Base-by-base conservation (phyloP, 2,329 filamentous ascomycete genomes). In the Aspergillus costaricaensis region DNA sequence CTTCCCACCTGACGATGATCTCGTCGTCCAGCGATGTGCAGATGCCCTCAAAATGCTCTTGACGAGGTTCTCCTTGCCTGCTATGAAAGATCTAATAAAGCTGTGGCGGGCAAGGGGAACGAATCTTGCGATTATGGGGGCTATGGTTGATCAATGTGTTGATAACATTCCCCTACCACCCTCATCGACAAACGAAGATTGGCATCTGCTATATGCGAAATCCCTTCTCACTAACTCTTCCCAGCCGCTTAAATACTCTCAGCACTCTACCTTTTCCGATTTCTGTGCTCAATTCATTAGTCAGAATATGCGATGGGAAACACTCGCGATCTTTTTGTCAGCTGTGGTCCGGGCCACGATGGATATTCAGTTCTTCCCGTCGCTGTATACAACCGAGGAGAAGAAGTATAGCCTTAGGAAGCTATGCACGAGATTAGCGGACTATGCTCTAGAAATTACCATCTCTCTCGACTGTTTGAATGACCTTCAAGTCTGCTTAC, bases 401-500 rank as follows among this genome's bases (percentile, higher is more conserved):
- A 62, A 67, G 5, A 68, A 71, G 30, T 70, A 70, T 49, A 67
- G 39, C 15, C 63, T 74, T 19, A 63, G 67, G 41, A 67, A 66
- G 44, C 55, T 72, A 5, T 62, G 67, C 14, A 70, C 67, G 3
- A 68, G 71, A 39, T 62, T 76, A 10, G 68, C 72, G 17, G 75
- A 79, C 61, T 70, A 70, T 32, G 71, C 72, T 19, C 58, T 79
- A n/a, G 76, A 78, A 36, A 71, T 77, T 15, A 72, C 69, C 5
- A 68, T 77, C 6, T 70, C 68, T 3, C 56, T 72, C 27, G 70
- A 71, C 36, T 70, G 68, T 41, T 49, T 82, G 30, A 81, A 81
- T 57, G 78, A 81, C 63, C 63, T 82, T 25, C 79, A 81, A 57
- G 67, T 81, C 3, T 62, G 80, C 4, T 61, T 81, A 4, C 80